Evolutionary conservation across 73 alveolate genomes (phyloP), one percentile per base, ranked within the genome.

Genomic region (Paraurostyla sp.): DNA sequence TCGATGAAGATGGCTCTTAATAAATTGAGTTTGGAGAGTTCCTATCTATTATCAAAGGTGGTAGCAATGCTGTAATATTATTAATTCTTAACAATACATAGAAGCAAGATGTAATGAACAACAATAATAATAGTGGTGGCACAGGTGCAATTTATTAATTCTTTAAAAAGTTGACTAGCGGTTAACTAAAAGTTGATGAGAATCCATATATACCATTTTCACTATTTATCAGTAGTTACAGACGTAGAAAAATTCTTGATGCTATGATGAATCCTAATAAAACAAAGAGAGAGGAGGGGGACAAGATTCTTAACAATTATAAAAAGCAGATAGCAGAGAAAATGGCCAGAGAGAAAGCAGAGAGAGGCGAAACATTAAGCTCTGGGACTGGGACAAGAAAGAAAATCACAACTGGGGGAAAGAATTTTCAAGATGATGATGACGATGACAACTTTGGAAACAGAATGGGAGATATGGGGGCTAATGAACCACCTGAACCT

Each of bases 1-100:
- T 97, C 13, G 99, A 97, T 87, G 98, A 90, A n/a, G 99, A 96
- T 88, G 98, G 97, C 29, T 71, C 98, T 33, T 95, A 96, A 45
- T 68, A 92, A 57, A 93, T 97, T 48, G 99, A 97, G 81, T 97
- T 96, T 68, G 97, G 95, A 29, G 99, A 97, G 85, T 97, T 97
- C 85, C 94, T 96, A 20, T 81, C 92, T 41, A 96, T 97, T 84
- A 95, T 97, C 89, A 96, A 96, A 78, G 97, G 97, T 27, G 97
- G 88, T 20, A 63, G 83, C 22, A 88, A 78, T 38, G 71, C 68
- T 45, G 89, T 35, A 89, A 59, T 45, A 30, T 30, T n/a, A 59
- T 20, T 15, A 45, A 42, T 32, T 76, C 71, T n/a, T n/a, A n/a
- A n/a, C n/a, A n/a, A n/a, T n/a, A n/a, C n/a, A n/a, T n/a, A n/a